Percentiles rank a stretch among this genome's conserved stretches.
These are phyloP conservation scores for Diplodia corticola DNA, from an alignment of 2,329 filamentous ascomycete species.

Conservation along the genomic window DNA sequence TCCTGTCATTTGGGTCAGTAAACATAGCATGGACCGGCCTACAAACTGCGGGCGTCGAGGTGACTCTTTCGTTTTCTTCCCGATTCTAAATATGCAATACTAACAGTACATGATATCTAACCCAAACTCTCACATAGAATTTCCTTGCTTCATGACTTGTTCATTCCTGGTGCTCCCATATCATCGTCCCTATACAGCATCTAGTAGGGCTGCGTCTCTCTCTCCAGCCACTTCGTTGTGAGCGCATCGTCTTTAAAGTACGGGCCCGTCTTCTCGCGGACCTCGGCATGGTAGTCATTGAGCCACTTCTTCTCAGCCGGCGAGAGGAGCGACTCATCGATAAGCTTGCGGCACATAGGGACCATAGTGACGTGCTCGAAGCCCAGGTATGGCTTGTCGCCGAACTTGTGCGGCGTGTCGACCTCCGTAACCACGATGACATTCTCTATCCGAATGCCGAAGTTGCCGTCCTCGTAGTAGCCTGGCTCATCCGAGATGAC, in stretches of 20 bases:
- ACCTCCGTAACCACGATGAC: constrained; percentile 87
- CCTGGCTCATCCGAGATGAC: constrained; percentile 95
- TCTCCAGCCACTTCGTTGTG: constrained; percentile 77
- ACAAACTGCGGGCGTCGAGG: background rate
- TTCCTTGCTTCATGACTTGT: background rate
- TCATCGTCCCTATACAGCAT: background rate
- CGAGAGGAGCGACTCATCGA: constrained; percentile 72
- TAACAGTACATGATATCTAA: constrained; percentile 13
- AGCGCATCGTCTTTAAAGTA: constrained; percentile 73
- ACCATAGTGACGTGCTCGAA: constrained; percentile 99
- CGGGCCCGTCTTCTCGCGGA: constrained; percentile 75
- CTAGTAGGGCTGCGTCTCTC: constrained; percentile 73
- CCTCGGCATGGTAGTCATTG: constrained; percentile 79
- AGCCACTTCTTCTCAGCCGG: constrained; percentile 78
- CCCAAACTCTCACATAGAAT: background rate
- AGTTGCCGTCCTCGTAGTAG: constrained; percentile 93
- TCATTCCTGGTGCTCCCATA: background rate
- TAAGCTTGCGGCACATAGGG: constrained; percentile 86
- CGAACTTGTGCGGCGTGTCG: constrained; percentile 84
- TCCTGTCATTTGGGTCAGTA: too few species aligned
- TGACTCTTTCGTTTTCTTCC: background rate
- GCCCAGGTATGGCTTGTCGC: constrained; percentile 88
- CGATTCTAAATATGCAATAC: constrained; percentile 4
- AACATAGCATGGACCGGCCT: too few species aligned
- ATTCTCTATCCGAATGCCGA: constrained; percentile 96